Evolutionary conservation across 2,329 filamentous ascomycete species (phyloP), one percentile per base, ranked within the genome.

Genomic region (Tolypocladium amazonense): DNA sequence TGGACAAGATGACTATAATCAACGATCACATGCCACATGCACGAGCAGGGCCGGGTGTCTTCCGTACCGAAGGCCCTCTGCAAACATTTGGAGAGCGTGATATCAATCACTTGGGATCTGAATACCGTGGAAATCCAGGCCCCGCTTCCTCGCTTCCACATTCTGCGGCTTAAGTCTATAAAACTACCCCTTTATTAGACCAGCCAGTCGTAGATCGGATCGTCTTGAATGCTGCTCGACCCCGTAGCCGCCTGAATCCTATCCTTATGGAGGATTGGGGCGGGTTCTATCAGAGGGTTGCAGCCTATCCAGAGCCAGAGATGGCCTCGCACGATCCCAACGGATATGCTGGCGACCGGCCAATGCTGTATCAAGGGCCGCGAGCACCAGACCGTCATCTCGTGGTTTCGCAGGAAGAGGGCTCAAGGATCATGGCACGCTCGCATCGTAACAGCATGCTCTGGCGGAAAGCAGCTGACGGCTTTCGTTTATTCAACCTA

Each of bases 181-280:
- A 66, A 25, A 35, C 61, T 33, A 43, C 59, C 53, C 62, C 63
- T 39, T 59, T 60, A 30, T 59, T 62, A 25, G 61, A 59, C 35
- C 62, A 64, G 33, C 60, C 64, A 45, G 61, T 66, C 52, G 65
- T 64, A 54, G 68, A 65, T 59, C 69, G 68, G 53, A 70, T 71
- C 27, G 66, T 69, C 56, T 62, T 72, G 58, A 69, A 73, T 61
- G 66, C 66, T 56, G 63, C 67, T 58, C 66, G 70, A 54, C 67
- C 66, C 23, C 73, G 71, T 57, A 67, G 65, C 30, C 67, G 67
- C 45, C 65, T 65, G n/a, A 71, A 69, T 27, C 70, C 70, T 23
- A 68, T 75, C 55, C 58, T 75, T 63, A 76, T 77, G 73, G 73
- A 76, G 62, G 72, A 76, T 64, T 68, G 72, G 35, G 73, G 72